Evolutionary conservation across 1,284 basidiomycete species (phyloP), one percentile per base, ranked within the genome.

Genomic region (Ceratobasidium sp.): DNA sequence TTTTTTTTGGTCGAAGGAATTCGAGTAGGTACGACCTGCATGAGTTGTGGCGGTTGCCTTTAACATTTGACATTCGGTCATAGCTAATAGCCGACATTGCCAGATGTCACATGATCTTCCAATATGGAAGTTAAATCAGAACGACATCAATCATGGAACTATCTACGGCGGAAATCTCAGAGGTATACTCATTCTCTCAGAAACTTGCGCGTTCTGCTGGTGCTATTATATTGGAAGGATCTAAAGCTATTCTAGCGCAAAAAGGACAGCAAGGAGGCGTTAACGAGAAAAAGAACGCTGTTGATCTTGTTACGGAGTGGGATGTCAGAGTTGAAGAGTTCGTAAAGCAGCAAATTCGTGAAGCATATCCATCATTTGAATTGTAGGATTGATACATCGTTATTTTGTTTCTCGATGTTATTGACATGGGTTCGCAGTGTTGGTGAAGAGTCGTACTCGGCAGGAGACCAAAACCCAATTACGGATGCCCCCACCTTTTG

Each of bases 301-400:
- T 96, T 19, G 95, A 97, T 83, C 87, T 98, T 48, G 97, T 99
- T n/a, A 99, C 97, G 0, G 94, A 98, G 84, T 98, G 95, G 80
- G 97, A 99, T 83, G 93, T 98, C 76, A 90, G 88, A 48, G 96
- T 98, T 15, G 97, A 99, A 82, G 91, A 93, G 78, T 86, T 97
- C 73, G 93, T 98, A 59, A 90, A 90, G 81, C 81, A 86, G 69
- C 88, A 90, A 81, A 90, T 98, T 76, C 84, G 85, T 44, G 82
- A 84, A 33, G 85, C 85, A 62, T 98, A 94, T 82, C 95, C 96
- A 0, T 80, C 84, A 14, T 97, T 96, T 83, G 85, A 91, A 77
- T 73, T 73, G 69, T 73, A 36, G 44, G 69, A 4, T 41, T 36
- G n/a, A 41, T 22, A 44, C 33, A 2, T 7, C 22, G n/a, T n/a